phyloP scores from a whole-genome alignment of 352 stramenopile genomes.

The Globisporangium nagaii region DNA sequence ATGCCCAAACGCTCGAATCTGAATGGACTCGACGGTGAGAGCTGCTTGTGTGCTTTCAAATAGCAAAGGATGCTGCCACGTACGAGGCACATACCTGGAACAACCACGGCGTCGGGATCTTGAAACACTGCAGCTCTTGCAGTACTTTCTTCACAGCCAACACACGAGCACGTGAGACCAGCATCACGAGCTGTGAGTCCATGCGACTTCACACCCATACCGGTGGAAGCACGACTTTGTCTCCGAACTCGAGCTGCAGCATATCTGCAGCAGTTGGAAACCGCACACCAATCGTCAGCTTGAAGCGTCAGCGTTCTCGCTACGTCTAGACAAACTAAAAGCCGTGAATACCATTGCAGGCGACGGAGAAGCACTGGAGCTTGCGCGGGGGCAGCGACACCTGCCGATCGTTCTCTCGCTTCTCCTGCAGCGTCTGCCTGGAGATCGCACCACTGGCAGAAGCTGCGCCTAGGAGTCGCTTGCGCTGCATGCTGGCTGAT shows the following conservation, averaged over 20 bases:
- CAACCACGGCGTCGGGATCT: slow-evolving; percentile 43
- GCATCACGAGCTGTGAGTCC: no score
- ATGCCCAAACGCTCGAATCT: slow-evolving; percentile 18
- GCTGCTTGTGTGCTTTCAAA: neutral
- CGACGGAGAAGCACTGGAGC: slow-evolving; percentile 57
- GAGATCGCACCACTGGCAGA: neutral
- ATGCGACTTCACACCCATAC: slow-evolving; percentile 12
- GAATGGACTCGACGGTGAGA: neutral
- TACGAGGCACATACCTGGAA: slow-evolving; percentile 47
- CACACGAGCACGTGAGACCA: neutral
- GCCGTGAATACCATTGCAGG: slow-evolving; percentile 31
- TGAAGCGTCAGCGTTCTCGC: no score
- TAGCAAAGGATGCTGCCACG: no score
- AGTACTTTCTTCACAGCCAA: slow-evolving; percentile 29
- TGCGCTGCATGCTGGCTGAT: slow-evolving; percentile 3
- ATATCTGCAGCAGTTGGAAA: slow-evolving; percentile 27
- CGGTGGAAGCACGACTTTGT: slow-evolving; percentile 53
- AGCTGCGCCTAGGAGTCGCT: neutral
- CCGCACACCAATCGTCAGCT: no score
- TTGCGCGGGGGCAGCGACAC: slow-evolving; percentile 20
- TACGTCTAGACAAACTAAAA: no score
- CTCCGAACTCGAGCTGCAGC: slow-evolving; percentile 58
- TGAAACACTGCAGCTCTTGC: slow-evolving; percentile 47
- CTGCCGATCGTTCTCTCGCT: neutral
- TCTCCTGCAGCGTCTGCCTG: neutral